A percentile compares a stretch with the other conserved stretches of the same genome.
phyloP scores from a whole-genome alignment of 345 rosid genomes.

The Citrus reticulata region DNA sequence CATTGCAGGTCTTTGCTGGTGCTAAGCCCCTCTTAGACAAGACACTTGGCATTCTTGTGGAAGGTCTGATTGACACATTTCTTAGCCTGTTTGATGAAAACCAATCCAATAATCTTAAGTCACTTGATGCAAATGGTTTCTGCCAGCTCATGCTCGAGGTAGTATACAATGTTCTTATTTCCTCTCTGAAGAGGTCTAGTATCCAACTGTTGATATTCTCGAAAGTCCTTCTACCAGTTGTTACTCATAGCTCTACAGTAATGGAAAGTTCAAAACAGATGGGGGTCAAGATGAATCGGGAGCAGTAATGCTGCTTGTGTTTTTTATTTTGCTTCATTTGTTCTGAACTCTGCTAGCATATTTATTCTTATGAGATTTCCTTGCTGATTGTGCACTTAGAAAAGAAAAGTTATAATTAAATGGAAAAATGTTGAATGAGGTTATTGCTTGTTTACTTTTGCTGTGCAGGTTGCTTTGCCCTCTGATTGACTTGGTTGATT shows the following conservation, averaged over 20 bases:
- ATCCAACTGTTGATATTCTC: background rate
- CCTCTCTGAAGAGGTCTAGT: background rate
- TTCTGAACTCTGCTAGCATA: too few species aligned
- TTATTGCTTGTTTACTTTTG: background rate
- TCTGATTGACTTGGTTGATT: conserved; percentile 5
- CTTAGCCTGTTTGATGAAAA: conserved; percentile 79
- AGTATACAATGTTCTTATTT: conserved; percentile 16
- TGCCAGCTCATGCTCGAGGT: conserved; percentile 99
- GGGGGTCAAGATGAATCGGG: too few species aligned
- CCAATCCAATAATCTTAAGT: conserved; percentile 53
- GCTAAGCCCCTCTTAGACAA: conserved; percentile 91
- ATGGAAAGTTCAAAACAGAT: background rate
- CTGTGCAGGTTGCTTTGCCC: background rate
- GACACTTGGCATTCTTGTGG: conserved; percentile 88
- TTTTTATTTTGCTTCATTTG: too few species aligned
- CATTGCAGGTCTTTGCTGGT: conserved; percentile 81
- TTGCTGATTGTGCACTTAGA: background rate
- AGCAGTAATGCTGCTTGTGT: too few species aligned
- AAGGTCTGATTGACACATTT: conserved; percentile 92
- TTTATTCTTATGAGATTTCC: background rate
- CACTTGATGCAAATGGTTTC: conserved; percentile 89
- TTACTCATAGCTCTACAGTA: background rate
- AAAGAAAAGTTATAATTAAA: background rate
- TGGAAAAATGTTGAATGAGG: background rate
- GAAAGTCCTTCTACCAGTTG: background rate